These are phyloP conservation scores for Goniomonas avonlea DNA, from an alignment of 78 protist genomes.

Conservation along the genomic window DNA sequence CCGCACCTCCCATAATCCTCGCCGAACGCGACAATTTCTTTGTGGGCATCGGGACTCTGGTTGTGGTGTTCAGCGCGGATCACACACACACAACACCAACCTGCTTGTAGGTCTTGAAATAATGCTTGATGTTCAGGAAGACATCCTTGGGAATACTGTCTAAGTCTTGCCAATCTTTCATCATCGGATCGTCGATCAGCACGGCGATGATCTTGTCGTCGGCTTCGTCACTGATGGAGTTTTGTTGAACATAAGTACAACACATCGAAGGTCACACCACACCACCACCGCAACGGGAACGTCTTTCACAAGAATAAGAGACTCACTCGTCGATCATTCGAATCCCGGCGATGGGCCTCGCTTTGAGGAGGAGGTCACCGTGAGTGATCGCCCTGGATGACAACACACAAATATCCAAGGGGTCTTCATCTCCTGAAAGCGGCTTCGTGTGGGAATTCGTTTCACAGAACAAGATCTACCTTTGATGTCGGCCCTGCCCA, in stretches of 20 bases:
- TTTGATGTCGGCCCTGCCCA: no score
- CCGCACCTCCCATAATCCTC: no score
- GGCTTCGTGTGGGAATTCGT: no score
- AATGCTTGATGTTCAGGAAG: not conserved
- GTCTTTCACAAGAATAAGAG: no score
- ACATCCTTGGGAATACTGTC: not conserved
- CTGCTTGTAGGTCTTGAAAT: not conserved
- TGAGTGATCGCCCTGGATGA: not conserved
- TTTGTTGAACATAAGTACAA: no score
- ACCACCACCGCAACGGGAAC: no score
- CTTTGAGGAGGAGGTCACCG: not conserved
- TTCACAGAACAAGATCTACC: no score
- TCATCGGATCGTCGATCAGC: not conserved
- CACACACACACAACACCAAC: no score
- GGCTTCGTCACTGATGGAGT: not conserved
- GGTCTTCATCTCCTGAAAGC: slow-evolving; percentile 4
- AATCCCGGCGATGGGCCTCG: not conserved
- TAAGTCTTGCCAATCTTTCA: not conserved
- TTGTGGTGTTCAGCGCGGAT: no score
- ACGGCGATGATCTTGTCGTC: slow-evolving; percentile 20
- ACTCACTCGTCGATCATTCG: not conserved
- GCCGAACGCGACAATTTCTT: no score
- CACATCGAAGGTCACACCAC: no score
- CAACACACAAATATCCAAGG: not conserved
- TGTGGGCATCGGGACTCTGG: no score